Evolutionary conservation across 202 grass and related monocot species (phyloP).

Genomic region (Cymbopogon flexuosus): DNA sequence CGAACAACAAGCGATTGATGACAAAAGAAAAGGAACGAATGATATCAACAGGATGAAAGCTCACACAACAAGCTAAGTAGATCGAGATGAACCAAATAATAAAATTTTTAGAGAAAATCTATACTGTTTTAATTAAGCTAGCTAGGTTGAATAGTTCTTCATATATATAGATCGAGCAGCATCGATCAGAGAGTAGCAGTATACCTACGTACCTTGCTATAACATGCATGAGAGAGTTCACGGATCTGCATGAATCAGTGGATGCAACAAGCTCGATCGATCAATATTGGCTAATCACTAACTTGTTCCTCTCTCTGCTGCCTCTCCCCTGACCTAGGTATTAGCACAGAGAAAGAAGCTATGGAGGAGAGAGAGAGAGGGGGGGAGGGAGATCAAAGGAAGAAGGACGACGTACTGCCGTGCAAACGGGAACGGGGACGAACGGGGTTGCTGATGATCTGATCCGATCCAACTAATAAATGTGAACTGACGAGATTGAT

Average conservation of each 20-base stretch:
- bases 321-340: background rate
- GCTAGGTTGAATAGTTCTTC: background rate
- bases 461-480: background rate
- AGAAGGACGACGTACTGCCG: background rate
- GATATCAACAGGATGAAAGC: background rate
- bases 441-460: constrained; percentile 33
- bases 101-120: background rate
- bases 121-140: background rate
- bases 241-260: constrained; percentile 7
- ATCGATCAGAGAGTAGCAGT: background rate
- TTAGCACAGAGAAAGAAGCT: background rate
- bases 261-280: background rate
- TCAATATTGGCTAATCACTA: background rate
- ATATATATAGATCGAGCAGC: too few species aligned
- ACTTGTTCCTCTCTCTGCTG: background rate
- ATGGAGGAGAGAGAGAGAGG: background rate
- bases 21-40: background rate
- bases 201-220: constrained; percentile 19
- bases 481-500: constrained; percentile 26
- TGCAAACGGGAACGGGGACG: constrained; percentile 36
- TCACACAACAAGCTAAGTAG: background rate
- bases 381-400: background rate
- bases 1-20: constrained; percentile 1
- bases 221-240: background rate
- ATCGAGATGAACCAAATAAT: background rate